Evolutionary conservation across 2,329 filamentous ascomycete species (phyloP).

Genomic region (Colletotrichum noveboracense): DNA sequence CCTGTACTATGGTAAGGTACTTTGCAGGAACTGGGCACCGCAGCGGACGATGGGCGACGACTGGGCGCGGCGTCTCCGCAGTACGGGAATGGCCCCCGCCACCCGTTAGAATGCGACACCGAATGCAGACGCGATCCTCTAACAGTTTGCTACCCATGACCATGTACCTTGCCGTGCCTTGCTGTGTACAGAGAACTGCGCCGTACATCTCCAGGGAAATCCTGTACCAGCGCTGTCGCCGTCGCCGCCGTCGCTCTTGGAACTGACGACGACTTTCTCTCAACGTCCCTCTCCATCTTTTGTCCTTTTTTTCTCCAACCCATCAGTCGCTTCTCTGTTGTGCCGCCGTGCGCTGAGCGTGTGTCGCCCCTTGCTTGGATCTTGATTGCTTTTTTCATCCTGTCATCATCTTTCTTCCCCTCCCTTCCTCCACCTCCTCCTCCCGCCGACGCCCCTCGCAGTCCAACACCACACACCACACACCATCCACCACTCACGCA

Average conservation of each 20-base stretch:
- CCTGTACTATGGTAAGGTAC: not conserved
- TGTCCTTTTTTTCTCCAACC: not conserved
- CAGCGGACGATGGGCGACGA: not conserved
- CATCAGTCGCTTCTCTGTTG: not conserved
- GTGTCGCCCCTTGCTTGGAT: not conserved
- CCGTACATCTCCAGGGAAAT: not conserved
- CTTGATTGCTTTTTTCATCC: not conserved
- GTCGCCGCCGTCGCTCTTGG: not conserved
- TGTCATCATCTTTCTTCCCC: not conserved
- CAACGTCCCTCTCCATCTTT: not conserved
- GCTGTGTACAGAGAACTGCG: not conserved
- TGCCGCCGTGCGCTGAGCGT: not conserved
- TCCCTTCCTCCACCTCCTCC: not conserved
- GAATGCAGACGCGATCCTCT: not conserved
- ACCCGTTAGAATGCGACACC: slow-evolving; percentile 1
- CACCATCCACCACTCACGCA: not conserved
- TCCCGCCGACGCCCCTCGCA: not conserved
- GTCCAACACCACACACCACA: not conserved
- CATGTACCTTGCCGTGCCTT: not conserved
- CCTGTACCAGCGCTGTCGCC: not conserved
- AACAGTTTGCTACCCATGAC: not conserved
- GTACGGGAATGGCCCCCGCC: slow-evolving; percentile 3
- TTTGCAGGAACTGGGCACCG: not conserved
- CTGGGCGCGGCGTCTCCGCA: slow-evolving; percentile 10
- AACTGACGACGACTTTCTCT: slow-evolving; percentile 4